Evolutionary conservation across 345 rosid species (phyloP).

Genomic region (Melaleuca alternifolia): DNA sequence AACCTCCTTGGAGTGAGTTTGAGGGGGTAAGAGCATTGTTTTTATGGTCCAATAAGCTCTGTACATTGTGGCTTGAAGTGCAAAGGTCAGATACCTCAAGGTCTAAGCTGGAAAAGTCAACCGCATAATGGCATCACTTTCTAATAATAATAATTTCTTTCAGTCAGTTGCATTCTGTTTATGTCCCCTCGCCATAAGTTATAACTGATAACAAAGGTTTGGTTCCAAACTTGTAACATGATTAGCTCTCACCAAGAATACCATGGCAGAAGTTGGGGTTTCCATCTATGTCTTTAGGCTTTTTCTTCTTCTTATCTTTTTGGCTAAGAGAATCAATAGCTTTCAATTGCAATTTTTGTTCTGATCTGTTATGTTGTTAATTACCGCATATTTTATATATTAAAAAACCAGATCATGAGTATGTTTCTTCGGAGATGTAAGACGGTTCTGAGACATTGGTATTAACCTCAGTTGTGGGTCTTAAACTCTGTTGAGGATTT

Average conservation of each 20-base stretch:
- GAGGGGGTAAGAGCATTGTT: conserved; percentile 69
- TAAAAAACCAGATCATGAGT: neutral
- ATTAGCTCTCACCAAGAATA: neutral
- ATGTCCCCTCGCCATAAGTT: neutral
- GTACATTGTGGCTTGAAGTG: neutral
- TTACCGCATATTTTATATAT: neutral
- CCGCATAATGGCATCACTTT: neutral
- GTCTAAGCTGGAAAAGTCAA: neutral
- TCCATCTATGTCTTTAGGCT: neutral
- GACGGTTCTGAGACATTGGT: neutral
- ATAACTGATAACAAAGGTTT: neutral
- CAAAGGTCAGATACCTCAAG: neutral
- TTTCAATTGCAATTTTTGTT: neutral
- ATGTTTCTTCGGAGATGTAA: neutral
- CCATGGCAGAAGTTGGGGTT: neutral
- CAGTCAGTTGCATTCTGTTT: neutral
- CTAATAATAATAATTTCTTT: neutral
- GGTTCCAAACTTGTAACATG: neutral
- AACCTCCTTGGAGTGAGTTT: conserved; percentile 94
- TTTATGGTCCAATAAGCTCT: neutral
- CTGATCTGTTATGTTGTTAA: neutral
- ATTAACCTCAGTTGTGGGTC: neutral
- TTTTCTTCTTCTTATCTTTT: neutral
- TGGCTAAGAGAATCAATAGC: neutral
- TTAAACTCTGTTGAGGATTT: neutral